Base-by-base conservation (phyloP, 1,284 basidiomycete species). In the Moniliella sp. region DNA sequence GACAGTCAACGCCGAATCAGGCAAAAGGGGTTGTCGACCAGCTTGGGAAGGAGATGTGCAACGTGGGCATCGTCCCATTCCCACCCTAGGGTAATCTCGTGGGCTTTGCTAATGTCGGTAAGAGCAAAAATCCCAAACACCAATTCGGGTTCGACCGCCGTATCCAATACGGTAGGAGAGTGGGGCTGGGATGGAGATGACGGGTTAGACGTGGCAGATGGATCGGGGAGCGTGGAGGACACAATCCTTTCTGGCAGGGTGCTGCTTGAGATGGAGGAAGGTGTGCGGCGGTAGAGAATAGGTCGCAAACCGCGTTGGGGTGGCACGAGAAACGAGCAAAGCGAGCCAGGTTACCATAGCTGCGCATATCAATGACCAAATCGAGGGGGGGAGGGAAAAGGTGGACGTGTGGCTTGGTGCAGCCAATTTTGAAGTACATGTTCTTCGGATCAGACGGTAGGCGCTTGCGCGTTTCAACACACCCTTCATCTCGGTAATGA, bases 31-130 rank as follows among this genome's bases (percentile, higher is more conserved):
- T 57, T 64, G 43, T 73, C 65, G 31, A 79, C 67, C 30, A 81
- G 63, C n/a, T 73, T 71, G 3, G 77, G 78, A 0, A 93, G 64
- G 31, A 71, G 66, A 61, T 93, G 86, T 0, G 91, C 73, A 0
- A 78, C 73, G 52, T 83, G 79, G 3, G 74, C 73, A 49, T 93
- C 86, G 46, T 91, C 84, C 86, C 84, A 93, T 57, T 91, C 83
- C 83, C 86, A 94, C 0, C 77, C 79, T 0, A 93, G 62, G 0
- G 86, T 73, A 23, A 94, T 72, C 62, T 94, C 88, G 48, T 88
- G 82, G 31, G 76, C 69, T 19, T 72, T 71, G 37, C 70, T 70
- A 38, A 93, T 68, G 44, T 82, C 76, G 11, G 72, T 64, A 12
- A 76, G 60, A 0, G 84, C 80, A 46, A 88, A 93, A 1, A 93